A percentile compares a stretch with the other conserved stretches of the same genome.
phyloP scores from a whole-genome alignment of 306 rosid species.

The Pachyrhizus erosus region DNA sequence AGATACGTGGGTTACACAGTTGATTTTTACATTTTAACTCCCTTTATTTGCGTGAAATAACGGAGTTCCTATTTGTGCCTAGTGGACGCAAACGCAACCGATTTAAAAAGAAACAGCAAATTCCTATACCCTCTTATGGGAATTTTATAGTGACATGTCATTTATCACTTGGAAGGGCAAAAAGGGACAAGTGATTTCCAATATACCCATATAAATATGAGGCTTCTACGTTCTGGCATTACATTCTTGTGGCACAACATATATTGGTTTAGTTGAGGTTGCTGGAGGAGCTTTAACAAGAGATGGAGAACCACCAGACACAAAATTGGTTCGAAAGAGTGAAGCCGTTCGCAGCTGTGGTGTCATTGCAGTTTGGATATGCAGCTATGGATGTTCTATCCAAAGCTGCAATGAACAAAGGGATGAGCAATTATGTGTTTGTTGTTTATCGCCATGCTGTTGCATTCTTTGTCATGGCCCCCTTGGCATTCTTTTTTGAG shows the following conservation, averaged over 20 bases:
- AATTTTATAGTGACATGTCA: neutral
- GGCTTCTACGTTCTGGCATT: neutral
- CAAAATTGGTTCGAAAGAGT: constrained; percentile 41
- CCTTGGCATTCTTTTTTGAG: constrained; percentile 77
- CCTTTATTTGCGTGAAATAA: constrained; percentile 35
- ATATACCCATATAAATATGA: constrained; percentile 37
- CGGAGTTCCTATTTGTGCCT: constrained; percentile 3
- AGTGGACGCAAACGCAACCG: constrained; percentile 23
- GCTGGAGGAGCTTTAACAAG: constrained; percentile 11
- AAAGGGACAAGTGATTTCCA: neutral
- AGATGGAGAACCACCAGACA: constrained; percentile 50
- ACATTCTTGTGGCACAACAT: constrained; percentile 36
- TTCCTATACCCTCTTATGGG: neutral
- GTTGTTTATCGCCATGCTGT: constrained; percentile 87
- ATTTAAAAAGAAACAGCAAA: neutral
- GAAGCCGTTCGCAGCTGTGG: constrained; percentile 77
- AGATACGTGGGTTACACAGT: neutral
- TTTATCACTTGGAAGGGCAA: neutral
- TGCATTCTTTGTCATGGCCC: constrained; percentile 73
- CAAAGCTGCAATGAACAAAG: constrained; percentile 87
- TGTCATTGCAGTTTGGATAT: constrained; percentile 75
- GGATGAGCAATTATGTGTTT: constrained; percentile 89
- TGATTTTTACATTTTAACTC: constrained; percentile 3
- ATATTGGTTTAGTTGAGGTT: neutral
- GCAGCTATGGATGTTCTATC: constrained; percentile 86